A percentile compares a stretch with the other conserved stretches of the same genome.
Conservation (phyloP, 177 flowering plant species). For the Vitis hybrid region DNA sequence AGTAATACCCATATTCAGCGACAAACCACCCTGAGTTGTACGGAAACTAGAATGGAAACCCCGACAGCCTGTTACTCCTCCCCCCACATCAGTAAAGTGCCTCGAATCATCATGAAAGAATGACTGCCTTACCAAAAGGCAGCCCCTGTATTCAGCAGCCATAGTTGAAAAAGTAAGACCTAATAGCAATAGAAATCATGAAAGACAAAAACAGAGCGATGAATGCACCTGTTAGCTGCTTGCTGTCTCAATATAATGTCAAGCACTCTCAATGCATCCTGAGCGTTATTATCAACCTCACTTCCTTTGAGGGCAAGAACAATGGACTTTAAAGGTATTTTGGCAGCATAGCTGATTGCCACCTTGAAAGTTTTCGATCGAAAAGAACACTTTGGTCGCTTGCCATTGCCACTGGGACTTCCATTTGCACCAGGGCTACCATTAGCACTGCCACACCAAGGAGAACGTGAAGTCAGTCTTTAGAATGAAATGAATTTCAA, state of each 20-base stretch:
- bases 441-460: constrained; percentile 18
- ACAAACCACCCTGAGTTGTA: constrained; percentile 37
- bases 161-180: constrained; percentile 7
- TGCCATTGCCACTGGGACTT: constrained; percentile 41
- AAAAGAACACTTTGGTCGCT: constrained; percentile 53
- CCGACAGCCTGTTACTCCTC: constrained; percentile 62
- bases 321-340: constrained; percentile 58
- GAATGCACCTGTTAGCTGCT: constrained; percentile 67
- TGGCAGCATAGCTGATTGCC: constrained; percentile 60
- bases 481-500: neutral
- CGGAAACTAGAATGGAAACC: constrained; percentile 50
- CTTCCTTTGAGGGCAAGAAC: constrained; percentile 51
- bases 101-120: constrained; percentile 72
- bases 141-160: constrained; percentile 32
- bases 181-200: constrained; percentile 1
- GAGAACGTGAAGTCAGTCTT: neutral
- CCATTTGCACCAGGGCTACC: constrained; percentile 33
- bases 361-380: constrained; percentile 58
- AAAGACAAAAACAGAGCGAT: neutral
- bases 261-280: constrained; percentile 80
- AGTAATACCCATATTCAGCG: constrained; percentile 38
- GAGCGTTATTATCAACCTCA: constrained; percentile 43
- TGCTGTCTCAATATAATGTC: constrained; percentile 79
- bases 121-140: constrained; percentile 78
- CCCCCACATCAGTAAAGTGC: constrained; percentile 73